phyloP scores from a whole-genome alignment of 192 early-diverging fungal genomes.

The Coemansia sp. region DNA sequence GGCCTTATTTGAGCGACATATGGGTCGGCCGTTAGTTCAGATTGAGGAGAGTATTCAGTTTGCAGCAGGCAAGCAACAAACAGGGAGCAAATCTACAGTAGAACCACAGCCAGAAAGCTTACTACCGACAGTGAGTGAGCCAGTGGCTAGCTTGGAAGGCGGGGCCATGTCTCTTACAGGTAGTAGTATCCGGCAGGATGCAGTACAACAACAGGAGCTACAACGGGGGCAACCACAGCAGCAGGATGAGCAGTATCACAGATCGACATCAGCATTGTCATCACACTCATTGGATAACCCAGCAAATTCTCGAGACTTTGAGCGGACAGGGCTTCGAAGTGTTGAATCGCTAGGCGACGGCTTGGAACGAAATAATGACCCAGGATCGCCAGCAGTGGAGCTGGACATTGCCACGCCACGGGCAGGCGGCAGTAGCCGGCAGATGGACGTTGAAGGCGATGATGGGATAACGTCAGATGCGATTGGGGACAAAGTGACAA shows the following conservation, averaged over 20 bases:
- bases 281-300: constrained; percentile 20
- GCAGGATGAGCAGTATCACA: too few relatives aligned
- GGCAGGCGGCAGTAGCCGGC: background rate
- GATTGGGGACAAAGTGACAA: too few relatives aligned
- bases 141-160: too few relatives aligned
- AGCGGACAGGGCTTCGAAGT: constrained; percentile 29
- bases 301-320: constrained; percentile 21
- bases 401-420: constrained; percentile 29
- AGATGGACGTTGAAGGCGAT: background rate
- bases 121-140: background rate
- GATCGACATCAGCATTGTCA: background rate
- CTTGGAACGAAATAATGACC: background rate
- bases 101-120: background rate
- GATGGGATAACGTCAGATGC: too few relatives aligned
- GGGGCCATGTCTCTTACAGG: too few relatives aligned
- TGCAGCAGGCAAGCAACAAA: background rate
- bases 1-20: constrained; percentile 30
- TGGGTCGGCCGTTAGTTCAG: constrained; percentile 26
- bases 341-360: constrained; percentile 43
- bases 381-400: constrained; percentile 37
- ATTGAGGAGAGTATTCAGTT: constrained; percentile 26
- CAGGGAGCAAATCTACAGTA: background rate
- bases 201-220: too few relatives aligned
- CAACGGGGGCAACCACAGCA: too few relatives aligned
- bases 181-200: background rate